Conservation (phyloP, 1,139 yeast species). For the Pichia sp. region DNA sequence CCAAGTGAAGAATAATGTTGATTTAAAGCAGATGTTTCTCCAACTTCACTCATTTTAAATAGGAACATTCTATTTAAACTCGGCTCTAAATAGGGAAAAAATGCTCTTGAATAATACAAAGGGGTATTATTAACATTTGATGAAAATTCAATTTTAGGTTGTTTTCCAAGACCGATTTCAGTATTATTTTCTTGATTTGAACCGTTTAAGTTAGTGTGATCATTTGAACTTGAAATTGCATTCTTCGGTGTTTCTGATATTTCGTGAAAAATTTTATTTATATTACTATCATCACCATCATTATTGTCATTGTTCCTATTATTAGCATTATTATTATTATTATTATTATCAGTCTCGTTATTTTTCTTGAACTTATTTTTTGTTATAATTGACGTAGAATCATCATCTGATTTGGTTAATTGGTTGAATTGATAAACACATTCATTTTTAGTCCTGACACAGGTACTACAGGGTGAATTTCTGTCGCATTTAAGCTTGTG, state of each 20-base stretch:
- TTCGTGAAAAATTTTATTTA: neutral
- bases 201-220: too few species aligned
- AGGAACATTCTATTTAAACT: constrained; percentile 14
- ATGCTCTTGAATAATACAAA: constrained; percentile 17
- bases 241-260: too few species aligned
- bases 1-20: constrained; percentile 6
- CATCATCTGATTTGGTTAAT: constrained; percentile 1
- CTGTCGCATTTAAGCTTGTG: constrained; percentile 40
- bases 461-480: constrained; percentile 26
- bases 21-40: constrained; percentile 4
- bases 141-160: neutral
- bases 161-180: neutral
- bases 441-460: constrained; percentile 24
- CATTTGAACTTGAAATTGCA: too few species aligned
- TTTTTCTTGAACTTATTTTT: neutral
- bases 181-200: too few species aligned
- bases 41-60: constrained; percentile 13
- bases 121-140: constrained; percentile 8
- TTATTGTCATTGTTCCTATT: neutral
- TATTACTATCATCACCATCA: neutral
- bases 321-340: neutral
- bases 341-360: neutral
- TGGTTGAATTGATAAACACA: constrained; percentile 47
- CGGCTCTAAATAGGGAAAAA: constrained; percentile 18
- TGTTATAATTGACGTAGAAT: too few species aligned